Percentiles rank a stretch among this genome's conserved stretches.
These are phyloP conservation scores for Aspergillus sergii DNA, from an alignment of 2,329 filamentous ascomycete species.

Conservation along the genomic window DNA sequence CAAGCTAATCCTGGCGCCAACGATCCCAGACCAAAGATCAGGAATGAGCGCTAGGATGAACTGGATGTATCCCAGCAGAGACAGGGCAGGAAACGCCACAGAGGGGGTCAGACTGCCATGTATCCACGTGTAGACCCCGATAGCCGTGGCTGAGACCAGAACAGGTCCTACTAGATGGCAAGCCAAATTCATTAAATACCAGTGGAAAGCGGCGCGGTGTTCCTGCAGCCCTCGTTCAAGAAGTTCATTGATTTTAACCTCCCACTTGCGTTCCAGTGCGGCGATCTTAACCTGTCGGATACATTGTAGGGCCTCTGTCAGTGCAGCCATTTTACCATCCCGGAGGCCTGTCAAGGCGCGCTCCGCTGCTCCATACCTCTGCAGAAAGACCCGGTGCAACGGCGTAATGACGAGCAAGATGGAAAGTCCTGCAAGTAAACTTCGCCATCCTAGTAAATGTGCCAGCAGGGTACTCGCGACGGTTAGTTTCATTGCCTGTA, in stretches of 20 bases:
- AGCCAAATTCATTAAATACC: slow-evolving; percentile 63
- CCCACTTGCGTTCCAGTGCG: slow-evolving; percentile 74
- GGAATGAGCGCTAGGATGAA: slow-evolving; percentile 71
- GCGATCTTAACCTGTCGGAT: slow-evolving; percentile 87
- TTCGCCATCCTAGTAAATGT: slow-evolving; percentile 71
- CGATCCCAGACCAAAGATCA: slow-evolving; percentile 67
- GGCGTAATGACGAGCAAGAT: slow-evolving; percentile 68
- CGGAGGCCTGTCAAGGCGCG: slow-evolving; percentile 73
- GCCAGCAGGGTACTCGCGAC: slow-evolving; percentile 69
- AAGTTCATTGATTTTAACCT: slow-evolving; percentile 66
- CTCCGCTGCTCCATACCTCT: slow-evolving; percentile 65
- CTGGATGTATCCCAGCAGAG: slow-evolving; percentile 71
- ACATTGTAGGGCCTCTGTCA: slow-evolving; percentile 76
- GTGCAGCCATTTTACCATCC: slow-evolving; percentile 73
- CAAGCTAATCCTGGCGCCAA: slow-evolving; percentile 72
- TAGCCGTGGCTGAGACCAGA: slow-evolving; percentile 68
- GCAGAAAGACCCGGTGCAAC: slow-evolving; percentile 59
- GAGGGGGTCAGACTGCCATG: slow-evolving; percentile 67
- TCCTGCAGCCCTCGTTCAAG: slow-evolving; percentile 68
- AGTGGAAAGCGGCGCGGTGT: slow-evolving; percentile 67
- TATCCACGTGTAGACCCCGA: slow-evolving; percentile 67
- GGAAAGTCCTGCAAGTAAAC: slow-evolving; percentile 66
- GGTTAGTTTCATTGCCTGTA: slow-evolving; percentile 63
- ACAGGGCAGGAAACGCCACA: slow-evolving; percentile 74
- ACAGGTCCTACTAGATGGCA: slow-evolving; percentile 77